Evolutionary conservation across 1,284 basidiomycete species (phyloP), one percentile per base, ranked within the genome.

Genomic region (Fomitopsis pinicola): DNA sequence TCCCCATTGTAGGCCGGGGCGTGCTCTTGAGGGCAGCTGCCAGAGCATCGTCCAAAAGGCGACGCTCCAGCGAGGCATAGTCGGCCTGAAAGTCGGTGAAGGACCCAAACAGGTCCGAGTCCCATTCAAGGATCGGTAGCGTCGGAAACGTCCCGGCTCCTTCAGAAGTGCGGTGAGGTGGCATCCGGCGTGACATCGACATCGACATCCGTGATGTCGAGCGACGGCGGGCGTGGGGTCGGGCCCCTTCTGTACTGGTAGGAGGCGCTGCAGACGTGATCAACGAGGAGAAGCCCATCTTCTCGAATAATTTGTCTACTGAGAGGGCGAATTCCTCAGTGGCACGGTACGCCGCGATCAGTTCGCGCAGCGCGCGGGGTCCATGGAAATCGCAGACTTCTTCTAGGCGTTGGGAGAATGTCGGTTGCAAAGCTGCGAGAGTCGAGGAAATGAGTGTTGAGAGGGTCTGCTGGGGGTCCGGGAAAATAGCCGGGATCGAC

Each of bases 81-180:
- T 94, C 89, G 17, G 85, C 80, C 70, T 97, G 95, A 64, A 90
- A 89, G 69, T 95, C 92, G 19, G 95, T 79, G 78, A 97, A 97
- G 0, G 95, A 93, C 71, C 95, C 94, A 73, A 95, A 96, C 9
- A 97, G 79, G 44, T 90, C 87, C 59, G 89, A 88, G 69, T 97
- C 94, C 95, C 95, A 97, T 55, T 87, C 87, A 64, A 84, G 75
- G 10, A 78, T 78, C 22, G 68, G 68, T 52, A 82, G 80, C 15
- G 69, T 53, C 22, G 72, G 63, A 36, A n/a, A 62, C 7, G 63
- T 59, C 15, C 63, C 63, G 9, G 69, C 62, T 40, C 70, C 70
- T 36, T 71, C 72, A 3, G 79, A 75, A 10, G 74, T 71, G 9
- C 78, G 72, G 42, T 77, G 72, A 53, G 77, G 71, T 36, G 76